Percentiles rank a stretch among this genome's conserved stretches.
Evolutionary conservation across 805 yeast species (phyloP).

Genomic region (Myxozyma sirexii): DNA sequence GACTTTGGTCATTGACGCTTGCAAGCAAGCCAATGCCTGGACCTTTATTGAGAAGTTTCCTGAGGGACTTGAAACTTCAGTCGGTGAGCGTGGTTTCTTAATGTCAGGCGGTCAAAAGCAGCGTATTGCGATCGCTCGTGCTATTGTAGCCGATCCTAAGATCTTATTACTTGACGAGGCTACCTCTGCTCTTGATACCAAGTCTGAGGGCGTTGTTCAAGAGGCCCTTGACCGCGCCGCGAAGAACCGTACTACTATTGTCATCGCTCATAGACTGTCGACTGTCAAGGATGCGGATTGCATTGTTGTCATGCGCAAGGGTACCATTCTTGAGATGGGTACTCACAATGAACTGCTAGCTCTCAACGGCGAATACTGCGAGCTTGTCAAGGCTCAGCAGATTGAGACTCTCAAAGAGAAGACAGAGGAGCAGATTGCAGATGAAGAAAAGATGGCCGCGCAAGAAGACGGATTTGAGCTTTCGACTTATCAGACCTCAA

Average conservation of each 20-base stretch:
- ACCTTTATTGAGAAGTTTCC: slow-evolving; percentile 56
- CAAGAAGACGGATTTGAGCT: slow-evolving; percentile 16
- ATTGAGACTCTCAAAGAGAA: slow-evolving; percentile 30
- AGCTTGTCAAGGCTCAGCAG: slow-evolving; percentile 40
- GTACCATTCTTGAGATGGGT: slow-evolving; percentile 50
- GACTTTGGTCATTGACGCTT: slow-evolving; percentile 47
- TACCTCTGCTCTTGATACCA: slow-evolving; percentile 66
- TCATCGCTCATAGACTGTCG: slow-evolving; percentile 56
- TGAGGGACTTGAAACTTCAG: slow-evolving; percentile 50
- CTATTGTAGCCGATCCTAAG: slow-evolving; percentile 57
- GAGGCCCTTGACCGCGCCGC: slow-evolving; percentile 49
- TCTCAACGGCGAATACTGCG: slow-evolving; percentile 35
- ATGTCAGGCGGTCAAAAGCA: slow-evolving; percentile 74
- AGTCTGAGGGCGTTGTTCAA: slow-evolving; percentile 63
- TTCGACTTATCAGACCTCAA: slow-evolving; percentile 2
- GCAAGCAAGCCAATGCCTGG: slow-evolving; percentile 56
- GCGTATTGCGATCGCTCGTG: slow-evolving; percentile 64
- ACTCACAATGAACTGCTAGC: slow-evolving; percentile 40
- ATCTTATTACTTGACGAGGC: slow-evolving; percentile 66
- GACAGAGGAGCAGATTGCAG: slow-evolving; percentile 22
- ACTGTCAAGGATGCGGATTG: slow-evolving; percentile 55
- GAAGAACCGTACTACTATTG: slow-evolving; percentile 49
- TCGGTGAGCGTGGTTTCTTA: slow-evolving; percentile 62
- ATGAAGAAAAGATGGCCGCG: slow-evolving; percentile 19
- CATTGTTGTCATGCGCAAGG: slow-evolving; percentile 49